Evolutionary conservation across 192 early-diverging fungal genomes (phyloP).

Genomic region (Chytriomyces confervae): DNA sequence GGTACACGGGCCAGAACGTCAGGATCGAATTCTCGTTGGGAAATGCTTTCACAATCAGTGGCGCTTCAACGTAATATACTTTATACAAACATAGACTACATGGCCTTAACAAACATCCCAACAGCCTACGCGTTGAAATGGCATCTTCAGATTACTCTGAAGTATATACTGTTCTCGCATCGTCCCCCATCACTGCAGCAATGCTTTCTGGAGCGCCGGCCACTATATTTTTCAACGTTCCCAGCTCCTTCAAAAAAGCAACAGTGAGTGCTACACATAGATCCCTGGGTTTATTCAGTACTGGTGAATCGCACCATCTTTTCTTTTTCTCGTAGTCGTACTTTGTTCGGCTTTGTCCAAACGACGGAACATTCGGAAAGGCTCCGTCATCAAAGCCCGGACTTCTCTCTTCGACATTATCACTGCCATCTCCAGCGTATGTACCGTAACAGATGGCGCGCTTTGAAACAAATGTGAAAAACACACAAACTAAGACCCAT

Average conservation of each 20-base stretch:
- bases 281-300: neutral
- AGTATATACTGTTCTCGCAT: neutral
- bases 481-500: too few species aligned
- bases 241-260: neutral
- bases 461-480: neutral
- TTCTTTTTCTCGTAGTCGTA: neutral
- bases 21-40: conserved; percentile 1
- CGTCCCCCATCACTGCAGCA: conserved; percentile 3
- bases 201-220: conserved; percentile 6
- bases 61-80: neutral
- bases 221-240: conserved; percentile 8
- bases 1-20: conserved; percentile 23
- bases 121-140: neutral
- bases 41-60: neutral
- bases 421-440: conserved; percentile 14
- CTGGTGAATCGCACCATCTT: neutral
- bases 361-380: conserved; percentile 10
- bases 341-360: conserved; percentile 23
- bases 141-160: neutral
- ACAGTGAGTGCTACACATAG: neutral
- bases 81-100: neutral
- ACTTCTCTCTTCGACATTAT: neutral
- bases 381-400: neutral
- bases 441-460: neutral
- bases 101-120: neutral